Evolutionary conservation across 2,329 filamentous ascomycete species (phyloP), one percentile per base, ranked within the genome.

Genomic region (Drechmeria coniospora): DNA sequence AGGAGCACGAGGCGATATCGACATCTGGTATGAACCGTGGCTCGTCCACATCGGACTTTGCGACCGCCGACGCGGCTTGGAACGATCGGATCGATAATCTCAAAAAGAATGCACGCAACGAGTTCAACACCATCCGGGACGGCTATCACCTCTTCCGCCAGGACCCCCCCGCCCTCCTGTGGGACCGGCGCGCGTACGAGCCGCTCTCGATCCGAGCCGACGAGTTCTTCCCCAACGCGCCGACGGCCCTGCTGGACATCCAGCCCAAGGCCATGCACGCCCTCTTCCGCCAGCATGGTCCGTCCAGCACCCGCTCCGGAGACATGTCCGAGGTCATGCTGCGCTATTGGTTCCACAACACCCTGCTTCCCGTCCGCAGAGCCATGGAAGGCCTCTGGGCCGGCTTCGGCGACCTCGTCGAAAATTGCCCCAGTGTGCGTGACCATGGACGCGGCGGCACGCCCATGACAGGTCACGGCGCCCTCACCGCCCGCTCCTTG

Each of bases 161-260:
- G 47, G 40, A 58, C 1, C 57, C 62, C 2, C 65, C 71, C 0
- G 40, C 63, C 1, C 49, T 87, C 4, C 41, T 60, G 15, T 86
- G 75, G 71, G 82, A 92, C 48, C 62, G 66, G 2, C 72, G 84
- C 11, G 53, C 59, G 2, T 73, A 70, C 41, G 81, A 92, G 41
- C 79, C 82, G 0, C 57, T 93, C 11, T 49, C 57, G 15, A 64
- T 69, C 3, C 34, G 57, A 4, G 28, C 50, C 0, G 43, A 63
- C 1, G 84, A 92, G 37, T 76, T 82, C 41, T 81, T 63, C 46
- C 82, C 81, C 2, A 57, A 63, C 15, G 50, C 60, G 7, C 54
- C 60, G 6, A 57, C 70, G 30, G 53, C 58, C 8, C 65, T 87
- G 4, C 46, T 84, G 11, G 79, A 84, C 46, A 57, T 82, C 32